A percentile compares a stretch with the other conserved stretches of the same genome.
Conservation (phyloP, 257 asterid genomes). For the Plantago elongata region DNA sequence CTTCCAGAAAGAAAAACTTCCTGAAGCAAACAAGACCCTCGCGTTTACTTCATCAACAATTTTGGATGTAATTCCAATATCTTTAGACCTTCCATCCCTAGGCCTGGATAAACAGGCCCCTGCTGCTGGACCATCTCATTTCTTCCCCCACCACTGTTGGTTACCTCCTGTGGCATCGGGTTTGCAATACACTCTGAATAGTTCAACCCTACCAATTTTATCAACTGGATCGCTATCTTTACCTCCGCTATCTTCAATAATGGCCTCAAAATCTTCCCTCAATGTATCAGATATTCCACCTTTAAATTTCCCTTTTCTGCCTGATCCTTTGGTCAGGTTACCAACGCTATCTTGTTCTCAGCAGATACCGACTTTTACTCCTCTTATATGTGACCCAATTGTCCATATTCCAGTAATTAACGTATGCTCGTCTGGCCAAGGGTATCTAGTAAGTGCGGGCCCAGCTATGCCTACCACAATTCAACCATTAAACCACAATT, state of each 20-base stretch:
- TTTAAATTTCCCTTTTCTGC: constrained; percentile 54
- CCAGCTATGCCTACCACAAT: constrained; percentile 53
- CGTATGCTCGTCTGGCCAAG: constrained; percentile 82
- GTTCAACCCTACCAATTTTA: constrained; percentile 35
- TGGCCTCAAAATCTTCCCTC: constrained; percentile 10
- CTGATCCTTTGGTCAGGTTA: constrained; percentile 44
- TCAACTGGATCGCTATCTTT: constrained; percentile 43
- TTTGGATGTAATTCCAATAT: constrained; percentile 23
- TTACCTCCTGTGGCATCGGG: constrained; percentile 67
- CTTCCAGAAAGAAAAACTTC: constrained; percentile 31
- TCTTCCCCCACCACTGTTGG: constrained; percentile 80
- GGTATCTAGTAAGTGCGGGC: constrained; percentile 79
- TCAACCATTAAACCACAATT: constrained; percentile 28
- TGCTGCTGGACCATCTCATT: constrained; percentile 32
- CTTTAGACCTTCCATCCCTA: constrained; percentile 19
- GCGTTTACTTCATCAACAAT: constrained; percentile 32
- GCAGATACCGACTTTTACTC: constrained; percentile 71
- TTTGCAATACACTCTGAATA: constrained; percentile 37
- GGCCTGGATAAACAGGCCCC: constrained; percentile 36
- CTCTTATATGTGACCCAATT: constrained; percentile 76
- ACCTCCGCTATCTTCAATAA: constrained; percentile 52
- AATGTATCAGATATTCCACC: constrained; percentile 39
- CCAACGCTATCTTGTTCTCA: constrained; percentile 39
- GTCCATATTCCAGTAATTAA: constrained; percentile 81
- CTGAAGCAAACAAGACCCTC: constrained; percentile 27